Percentiles rank a stretch among this genome's conserved stretches.
These are phyloP conservation scores for Ceratobasidium sp. DNA, from an alignment of 1,284 basidiomycete species.

Conservation along the genomic window DNA sequence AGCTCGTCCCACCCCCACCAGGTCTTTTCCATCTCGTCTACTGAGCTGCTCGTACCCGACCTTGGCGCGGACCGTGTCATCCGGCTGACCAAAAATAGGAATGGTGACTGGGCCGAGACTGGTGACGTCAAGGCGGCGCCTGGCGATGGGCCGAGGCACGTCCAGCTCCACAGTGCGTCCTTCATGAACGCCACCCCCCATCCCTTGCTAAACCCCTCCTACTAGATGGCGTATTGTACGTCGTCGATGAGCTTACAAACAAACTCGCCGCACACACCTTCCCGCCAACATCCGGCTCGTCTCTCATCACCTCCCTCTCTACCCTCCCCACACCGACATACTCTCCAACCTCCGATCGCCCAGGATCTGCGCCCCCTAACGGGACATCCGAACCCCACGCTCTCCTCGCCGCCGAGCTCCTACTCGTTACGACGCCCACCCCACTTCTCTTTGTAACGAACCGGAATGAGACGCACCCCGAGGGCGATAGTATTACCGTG, in stretches of 20 bases:
- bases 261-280: constrained; percentile 65
- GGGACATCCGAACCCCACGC: constrained; percentile 65
- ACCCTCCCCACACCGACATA: constrained; percentile 36
- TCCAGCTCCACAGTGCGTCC: constrained; percentile 67
- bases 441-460: constrained; percentile 71
- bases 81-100: constrained; percentile 60
- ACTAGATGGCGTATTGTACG: constrained; percentile 60
- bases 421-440: constrained; percentile 7
- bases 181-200: constrained; percentile 42
- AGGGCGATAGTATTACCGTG: constrained; percentile 71
- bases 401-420: constrained; percentile 56
- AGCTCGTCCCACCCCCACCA: constrained; percentile 76
- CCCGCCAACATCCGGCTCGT: constrained; percentile 51
- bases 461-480: constrained; percentile 68
- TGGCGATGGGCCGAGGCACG: constrained; percentile 76
- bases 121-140: constrained; percentile 58
- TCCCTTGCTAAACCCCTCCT: constrained; percentile 9
- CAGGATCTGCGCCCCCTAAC: constrained; percentile 60
- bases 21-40: constrained; percentile 56
- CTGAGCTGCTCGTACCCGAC: constrained; percentile 76
- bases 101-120: constrained; percentile 61
- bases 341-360: constrained; percentile 47
- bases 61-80: constrained; percentile 74
- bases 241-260: constrained; percentile 71
- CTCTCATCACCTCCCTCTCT: constrained; percentile 43